Evolutionary conservation across 805 yeast genomes (phyloP), one percentile per base, ranked within the genome.

Genomic region (Wickerhamomyces mucosus): DNA sequence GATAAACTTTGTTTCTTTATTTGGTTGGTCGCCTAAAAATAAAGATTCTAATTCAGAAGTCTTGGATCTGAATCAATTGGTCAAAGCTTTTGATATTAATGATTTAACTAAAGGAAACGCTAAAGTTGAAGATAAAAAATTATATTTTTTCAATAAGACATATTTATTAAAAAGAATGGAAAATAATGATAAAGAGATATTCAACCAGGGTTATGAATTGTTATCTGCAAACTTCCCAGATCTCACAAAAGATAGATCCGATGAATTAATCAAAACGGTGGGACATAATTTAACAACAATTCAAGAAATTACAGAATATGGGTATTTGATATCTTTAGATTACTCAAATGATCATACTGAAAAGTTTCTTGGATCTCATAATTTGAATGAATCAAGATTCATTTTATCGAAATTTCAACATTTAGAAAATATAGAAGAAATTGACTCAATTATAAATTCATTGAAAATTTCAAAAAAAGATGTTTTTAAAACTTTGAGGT

Each of bases 11-110:
- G 79, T 78, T 26, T 95, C 89, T 0, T 61, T 92, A 36, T 81
- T 85, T 54, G 99, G 99, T 1, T 92, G 98, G 98, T 70, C 95
- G 5, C 94, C 96, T 4, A 72, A 75, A 6, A 63, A 83, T 39
- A 59, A 58, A 6, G 53, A 63, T 8, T 72, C 78, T 3, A 59
- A 66, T 17, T 66, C 64, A 31, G 89, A 78, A 46, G 58, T 74
- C 7, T 67, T 69, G 56, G 44, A 56, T 0, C 45, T 79, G 37
- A 41, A 61, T 1, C 72, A 80, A 21, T 55, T 88, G 33, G 70
- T 64, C 10, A 39, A 61, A 18, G 37, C 53, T 16, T 92, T 92
- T 50, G 63, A 74, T 12, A 50, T 86, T 23, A 75, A 76, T 35
- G 76, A 81, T 16, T 64, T 92, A 43, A 89, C 97, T 10, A 85